Base-by-base conservation (phyloP, 2,329 filamentous ascomycete genomes). In the Phialemoniopsis sp. region DNA sequence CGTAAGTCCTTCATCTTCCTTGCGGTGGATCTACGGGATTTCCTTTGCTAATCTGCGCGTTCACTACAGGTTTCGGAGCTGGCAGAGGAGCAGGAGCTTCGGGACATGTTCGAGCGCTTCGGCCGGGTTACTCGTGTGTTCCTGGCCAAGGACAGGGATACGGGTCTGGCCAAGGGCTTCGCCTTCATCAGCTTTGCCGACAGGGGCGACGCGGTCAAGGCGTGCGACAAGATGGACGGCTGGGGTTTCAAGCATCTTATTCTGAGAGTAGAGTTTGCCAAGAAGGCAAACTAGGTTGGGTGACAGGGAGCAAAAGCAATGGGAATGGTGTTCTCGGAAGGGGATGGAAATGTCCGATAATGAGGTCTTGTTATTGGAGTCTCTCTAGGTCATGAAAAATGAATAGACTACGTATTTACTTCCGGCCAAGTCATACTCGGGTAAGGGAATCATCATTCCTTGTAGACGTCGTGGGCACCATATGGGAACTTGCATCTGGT, bases 131-230 rank as follows among this genome's bases (percentile, higher is more conserved):
- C 91, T 41, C 83, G 93, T 65, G 93, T 98, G 37, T 98, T 98
- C 77, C 69, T 98, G 57, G 93, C 93, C 56, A 97, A 96, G 78
- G 93, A 98, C 72, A 78, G 93, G 62, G 93, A 98, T 57, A 98
- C 93, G 31, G 88, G 89, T 45, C 73, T 91, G 63, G 93, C 93
- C 54, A 98, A 98, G 81, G 93, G 93, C 47, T 98, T 98, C 64
- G 94, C 94, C 18, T 98, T 98, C 66, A 95, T 98, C 75, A 95
- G 88, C 66, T 98, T 93, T 60, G 87, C 85, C 44, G 93, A 98
- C 64, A 77, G 93, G 53, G 67, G 75, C 52, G 93, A 98, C 66
- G 93, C 93, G 52, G 87, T 87, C 54, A 87, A 86, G 72, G 93
- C 93, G 31, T 95, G 88, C 71, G 85, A 86, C 70, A 96, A 95